These are phyloP conservation scores for Westerdykella sp. DNA, from an alignment of 2,329 filamentous ascomycete species.

Conservation along the genomic window DNA sequence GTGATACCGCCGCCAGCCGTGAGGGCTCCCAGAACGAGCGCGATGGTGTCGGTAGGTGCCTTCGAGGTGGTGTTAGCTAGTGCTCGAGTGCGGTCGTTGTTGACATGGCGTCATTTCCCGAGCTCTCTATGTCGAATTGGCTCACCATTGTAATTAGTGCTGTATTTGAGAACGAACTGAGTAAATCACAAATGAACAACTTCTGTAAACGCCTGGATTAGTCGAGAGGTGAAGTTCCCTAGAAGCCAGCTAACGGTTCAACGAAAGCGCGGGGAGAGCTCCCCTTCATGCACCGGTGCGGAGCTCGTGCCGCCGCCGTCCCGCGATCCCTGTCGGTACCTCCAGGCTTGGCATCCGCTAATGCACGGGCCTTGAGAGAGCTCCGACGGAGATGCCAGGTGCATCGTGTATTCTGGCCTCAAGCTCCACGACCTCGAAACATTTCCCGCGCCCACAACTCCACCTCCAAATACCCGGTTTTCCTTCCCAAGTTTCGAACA, in stretches of 20 bases:
- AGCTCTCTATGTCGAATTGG: neutral
- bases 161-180: too few relatives aligned
- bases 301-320: neutral
- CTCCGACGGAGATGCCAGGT: too few relatives aligned
- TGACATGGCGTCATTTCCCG: neutral
- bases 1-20: constrained; percentile 83
- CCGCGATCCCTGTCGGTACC: too few relatives aligned
- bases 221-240: too few relatives aligned
- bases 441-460: constrained; percentile 6
- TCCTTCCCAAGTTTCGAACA: neutral
- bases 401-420: constrained; percentile 12
- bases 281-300: neutral
- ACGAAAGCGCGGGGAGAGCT: too few relatives aligned
- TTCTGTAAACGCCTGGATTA: too few relatives aligned
- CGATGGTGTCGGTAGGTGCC: constrained; percentile 52
- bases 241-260: too few relatives aligned
- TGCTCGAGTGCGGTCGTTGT: too few relatives aligned
- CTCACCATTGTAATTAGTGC: neutral
- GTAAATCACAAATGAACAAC: too few relatives aligned
- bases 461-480: constrained; percentile 1
- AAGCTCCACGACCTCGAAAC: constrained; percentile 10
- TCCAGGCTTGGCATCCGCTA: constrained; percentile 1
- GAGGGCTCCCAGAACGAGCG: constrained; percentile 71
- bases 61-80: constrained; percentile 5
- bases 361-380: too few relatives aligned